Percentiles rank a stretch among this genome's conserved stretches.
Conservation (phyloP, 148 eudicot species). For the Mesembryanthemum crystallinum region DNA sequence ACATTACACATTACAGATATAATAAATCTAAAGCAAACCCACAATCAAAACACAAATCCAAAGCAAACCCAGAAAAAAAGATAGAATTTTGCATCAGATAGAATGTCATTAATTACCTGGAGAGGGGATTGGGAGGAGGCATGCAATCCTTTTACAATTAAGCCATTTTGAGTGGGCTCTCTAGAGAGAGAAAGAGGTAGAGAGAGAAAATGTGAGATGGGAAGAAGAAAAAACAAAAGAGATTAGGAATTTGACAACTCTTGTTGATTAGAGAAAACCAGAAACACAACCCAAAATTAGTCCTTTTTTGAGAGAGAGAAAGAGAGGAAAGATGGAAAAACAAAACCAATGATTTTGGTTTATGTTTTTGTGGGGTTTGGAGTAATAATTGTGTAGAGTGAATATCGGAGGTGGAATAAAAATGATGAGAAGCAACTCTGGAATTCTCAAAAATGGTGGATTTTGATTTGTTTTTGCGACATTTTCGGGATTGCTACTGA, state of each 20-base stretch:
- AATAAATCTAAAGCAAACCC: not conserved
- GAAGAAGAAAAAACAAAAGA: not conserved
- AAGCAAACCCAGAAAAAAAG: not conserved
- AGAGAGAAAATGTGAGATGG: not conserved
- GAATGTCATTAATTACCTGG: not conserved
- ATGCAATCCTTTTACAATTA: conserved; percentile 9
- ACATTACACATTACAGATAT: not conserved
- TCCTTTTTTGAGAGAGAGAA: not conserved
- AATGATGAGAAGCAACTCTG: not conserved
- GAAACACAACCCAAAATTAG: not conserved
- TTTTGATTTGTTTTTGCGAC: conserved; percentile 12
- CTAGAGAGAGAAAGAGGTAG: not conserved
- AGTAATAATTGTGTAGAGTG: conserved; percentile 10
- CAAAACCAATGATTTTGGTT: not conserved
- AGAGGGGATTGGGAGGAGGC: not conserved
- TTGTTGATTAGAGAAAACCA: not conserved
- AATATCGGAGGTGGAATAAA: not conserved
- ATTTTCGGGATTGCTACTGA: conserved; percentile 4
- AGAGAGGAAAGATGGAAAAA: not conserved
- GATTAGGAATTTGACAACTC: not conserved
- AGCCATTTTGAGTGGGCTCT: not conserved
- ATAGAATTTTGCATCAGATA: too few species aligned
- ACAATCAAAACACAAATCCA: conserved; percentile 1
- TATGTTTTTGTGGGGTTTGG: not conserved
- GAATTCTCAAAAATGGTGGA: conserved; percentile 3